phyloP scores from a whole-genome alignment of 495 filamentous ascomycete genomes.

The Lasiosphaeriaceae sp. region DNA sequence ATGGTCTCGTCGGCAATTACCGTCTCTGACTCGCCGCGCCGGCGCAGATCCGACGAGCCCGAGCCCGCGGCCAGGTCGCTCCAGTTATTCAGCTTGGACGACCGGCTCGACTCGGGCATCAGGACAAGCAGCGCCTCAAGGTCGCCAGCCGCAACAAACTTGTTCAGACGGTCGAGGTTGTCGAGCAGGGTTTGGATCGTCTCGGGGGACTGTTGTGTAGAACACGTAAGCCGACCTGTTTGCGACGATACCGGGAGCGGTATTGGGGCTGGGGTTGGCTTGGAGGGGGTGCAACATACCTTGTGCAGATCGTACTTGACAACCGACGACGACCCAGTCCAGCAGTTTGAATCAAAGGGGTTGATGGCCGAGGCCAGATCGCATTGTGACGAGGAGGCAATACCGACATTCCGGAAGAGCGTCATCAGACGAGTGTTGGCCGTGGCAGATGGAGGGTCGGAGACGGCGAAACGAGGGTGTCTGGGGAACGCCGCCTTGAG shows the following conservation, averaged over 20 bases:
- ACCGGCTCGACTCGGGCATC: conserved; percentile 36
- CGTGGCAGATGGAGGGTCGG: conserved; percentile 33
- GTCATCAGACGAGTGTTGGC: conserved; percentile 33
- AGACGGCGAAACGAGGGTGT: conserved; percentile 37
- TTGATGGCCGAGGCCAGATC: conserved; percentile 37
- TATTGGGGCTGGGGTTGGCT: not conserved
- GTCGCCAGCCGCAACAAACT: conserved; percentile 31
- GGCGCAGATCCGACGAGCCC: conserved; percentile 31
- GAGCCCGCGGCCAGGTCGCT: conserved; percentile 23
- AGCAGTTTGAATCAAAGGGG: conserved; percentile 39
- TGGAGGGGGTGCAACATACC: conserved; percentile 24
- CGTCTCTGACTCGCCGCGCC: conserved; percentile 28
- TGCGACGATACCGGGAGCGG: not conserved
- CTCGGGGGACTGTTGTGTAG: conserved; percentile 23
- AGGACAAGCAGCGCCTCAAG: conserved; percentile 45
- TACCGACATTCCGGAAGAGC: conserved; percentile 26
- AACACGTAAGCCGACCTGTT: not conserved
- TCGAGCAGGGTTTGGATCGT: conserved; percentile 26
- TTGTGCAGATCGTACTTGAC: conserved; percentile 39
- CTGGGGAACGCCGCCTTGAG: conserved; percentile 29
- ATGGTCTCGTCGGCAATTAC: conserved; percentile 28
- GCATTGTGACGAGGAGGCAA: conserved; percentile 28
- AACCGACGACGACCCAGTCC: conserved; percentile 41
- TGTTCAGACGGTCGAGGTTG: conserved; percentile 30
- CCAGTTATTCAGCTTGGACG: conserved; percentile 31